Base-by-base conservation (phyloP, 805 yeast species). In the Saturnispora zaruensis region DNA sequence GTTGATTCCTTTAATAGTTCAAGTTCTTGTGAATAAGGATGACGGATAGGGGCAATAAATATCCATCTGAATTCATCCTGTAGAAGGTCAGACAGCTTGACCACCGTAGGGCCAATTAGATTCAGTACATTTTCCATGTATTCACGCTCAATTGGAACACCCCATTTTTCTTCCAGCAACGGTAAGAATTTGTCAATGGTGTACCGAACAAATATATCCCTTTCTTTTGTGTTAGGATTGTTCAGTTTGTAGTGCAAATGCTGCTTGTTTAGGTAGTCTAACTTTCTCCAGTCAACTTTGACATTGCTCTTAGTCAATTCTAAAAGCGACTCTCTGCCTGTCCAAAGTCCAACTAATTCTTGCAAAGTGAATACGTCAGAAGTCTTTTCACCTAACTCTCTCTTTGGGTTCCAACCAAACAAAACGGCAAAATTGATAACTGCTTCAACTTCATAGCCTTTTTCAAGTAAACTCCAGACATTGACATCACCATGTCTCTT, bases 371-470 rank as follows among this genome's bases (percentile, higher is more conserved):
- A 74, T 6, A 79, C 67, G 59, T 83, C 91, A 46, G 72, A 74
- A 0, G 66, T 61, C 24, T 74, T 68, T 26, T 72, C 70, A 2
- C 82, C 78, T 2, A 61, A 61, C 5, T 68, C 68, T 53, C 87
- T 72, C 5, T 81, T 78, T 4, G 96, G 95, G 5, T 96, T 77
- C 99, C 99, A 93, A 0, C 99, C 99, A 65, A 88, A 85, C 51
- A 93, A 70, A 0, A 91, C 96, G 41, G 83, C 84, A 64, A 88
- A 93, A 59, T 93, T 93, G 6, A 87, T 70, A 37, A 93, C 65
- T 0, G 99, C 93, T 62, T 90, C 96, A 0, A 96, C 95, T 5
- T 88, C 66, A 14, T 86, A 74, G 0, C 96, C 96, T 40, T 71
- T 70, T 0, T 71, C 67, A 33, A 70, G 73, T 64, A 85, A 69